Evolutionary conservation across 176 grass and related monocot species (phyloP).

Genomic region (Guadua angustifolia): DNA sequence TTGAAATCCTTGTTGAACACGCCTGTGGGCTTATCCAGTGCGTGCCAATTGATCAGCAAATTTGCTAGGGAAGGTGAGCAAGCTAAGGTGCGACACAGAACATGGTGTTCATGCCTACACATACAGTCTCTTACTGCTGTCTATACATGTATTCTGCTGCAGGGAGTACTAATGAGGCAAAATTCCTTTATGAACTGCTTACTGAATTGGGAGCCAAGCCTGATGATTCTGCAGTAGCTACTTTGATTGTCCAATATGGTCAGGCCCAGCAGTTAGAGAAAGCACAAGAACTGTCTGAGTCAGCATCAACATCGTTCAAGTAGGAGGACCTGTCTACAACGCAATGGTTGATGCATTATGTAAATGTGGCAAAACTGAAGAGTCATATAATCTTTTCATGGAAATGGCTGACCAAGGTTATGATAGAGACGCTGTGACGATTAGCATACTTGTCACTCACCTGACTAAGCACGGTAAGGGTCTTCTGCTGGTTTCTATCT

Average conservation of each 20-base stretch:
- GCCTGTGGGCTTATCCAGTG: slow-evolving; percentile 49
- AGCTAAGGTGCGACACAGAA: not conserved
- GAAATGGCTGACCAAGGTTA: slow-evolving; percentile 52
- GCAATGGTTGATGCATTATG: slow-evolving; percentile 81
- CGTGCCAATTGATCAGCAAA: slow-evolving; percentile 73
- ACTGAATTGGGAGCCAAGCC: slow-evolving; percentile 59
- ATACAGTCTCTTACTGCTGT: slow-evolving; percentile 21
- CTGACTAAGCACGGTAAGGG: slow-evolving; percentile 69
- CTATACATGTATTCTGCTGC: slow-evolving; percentile 53
- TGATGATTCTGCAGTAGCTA: slow-evolving; percentile 62
- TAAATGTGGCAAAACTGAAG: slow-evolving; percentile 62
- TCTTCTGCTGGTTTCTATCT: slow-evolving; percentile 6
- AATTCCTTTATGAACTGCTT: slow-evolving; percentile 63
- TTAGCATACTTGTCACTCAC: slow-evolving; percentile 87
- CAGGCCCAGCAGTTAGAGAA: slow-evolving; percentile 56
- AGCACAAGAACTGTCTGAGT: slow-evolving; percentile 64
- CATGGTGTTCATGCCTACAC: slow-evolving; percentile 21
- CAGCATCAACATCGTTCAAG: slow-evolving; percentile 31
- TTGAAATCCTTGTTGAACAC: slow-evolving; percentile 64
- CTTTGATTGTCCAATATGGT: slow-evolving; percentile 83
- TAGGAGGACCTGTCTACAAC: slow-evolving; percentile 54
- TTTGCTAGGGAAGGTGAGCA: slow-evolving; percentile 79
- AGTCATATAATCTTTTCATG: slow-evolving; percentile 62
- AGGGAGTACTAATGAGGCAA: slow-evolving; percentile 63
- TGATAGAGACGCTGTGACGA: slow-evolving; percentile 62